Percentiles rank a stretch among this genome's conserved stretches.
These are phyloP conservation scores for Xylaria intraflava DNA, from an alignment of 495 filamentous ascomycete genomes.

Conservation along the genomic window DNA sequence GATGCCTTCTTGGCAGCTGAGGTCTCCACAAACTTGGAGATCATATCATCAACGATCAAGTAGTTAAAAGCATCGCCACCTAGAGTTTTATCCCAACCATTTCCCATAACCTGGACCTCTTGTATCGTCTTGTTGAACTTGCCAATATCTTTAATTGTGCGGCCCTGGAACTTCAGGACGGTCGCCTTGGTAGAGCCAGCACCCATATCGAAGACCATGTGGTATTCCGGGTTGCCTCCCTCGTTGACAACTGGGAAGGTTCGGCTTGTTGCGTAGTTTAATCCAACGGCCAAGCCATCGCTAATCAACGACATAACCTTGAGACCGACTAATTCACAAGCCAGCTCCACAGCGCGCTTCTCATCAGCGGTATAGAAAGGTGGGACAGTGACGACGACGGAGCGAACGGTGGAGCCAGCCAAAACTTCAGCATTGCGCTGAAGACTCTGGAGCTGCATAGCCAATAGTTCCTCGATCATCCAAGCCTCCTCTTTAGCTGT, in stretches of 20 bases:
- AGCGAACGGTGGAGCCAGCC: constrained; percentile 70
- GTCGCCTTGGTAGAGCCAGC: constrained; percentile 97
- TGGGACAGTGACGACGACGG: constrained; percentile 87
- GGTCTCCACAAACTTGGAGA: constrained; percentile 65
- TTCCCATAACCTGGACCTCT: constrained; percentile 79
- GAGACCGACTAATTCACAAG: constrained; percentile 80
- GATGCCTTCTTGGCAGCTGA: constrained; percentile 62
- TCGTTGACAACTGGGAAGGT: constrained; percentile 79
- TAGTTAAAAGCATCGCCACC: constrained; percentile 87
- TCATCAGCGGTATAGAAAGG: constrained; percentile 85
- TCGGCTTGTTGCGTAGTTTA: constrained; percentile 90
- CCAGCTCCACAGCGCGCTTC: constrained; percentile 71
- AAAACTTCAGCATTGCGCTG: constrained; percentile 77
- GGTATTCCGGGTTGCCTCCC: constrained; percentile 82
- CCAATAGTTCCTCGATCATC: constrained; percentile 85
- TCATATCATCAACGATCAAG: constrained; percentile 81
- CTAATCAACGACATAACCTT: constrained; percentile 78
- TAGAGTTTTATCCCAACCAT: constrained; percentile 81
- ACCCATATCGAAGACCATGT: constrained; percentile 96
- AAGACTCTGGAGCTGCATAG: constrained; percentile 91
- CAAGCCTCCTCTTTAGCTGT: constrained; percentile 63
- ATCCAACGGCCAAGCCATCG: constrained; percentile 84
- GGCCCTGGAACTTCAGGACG: constrained; percentile 80
- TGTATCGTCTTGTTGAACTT: constrained; percentile 95
- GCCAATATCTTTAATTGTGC: constrained; percentile 83